A percentile compares a stretch with the other conserved stretches of the same genome.
These are phyloP conservation scores for Cytidiella melzeri DNA, from an alignment of 768 basidiomycete species.

Conservation along the genomic window DNA sequence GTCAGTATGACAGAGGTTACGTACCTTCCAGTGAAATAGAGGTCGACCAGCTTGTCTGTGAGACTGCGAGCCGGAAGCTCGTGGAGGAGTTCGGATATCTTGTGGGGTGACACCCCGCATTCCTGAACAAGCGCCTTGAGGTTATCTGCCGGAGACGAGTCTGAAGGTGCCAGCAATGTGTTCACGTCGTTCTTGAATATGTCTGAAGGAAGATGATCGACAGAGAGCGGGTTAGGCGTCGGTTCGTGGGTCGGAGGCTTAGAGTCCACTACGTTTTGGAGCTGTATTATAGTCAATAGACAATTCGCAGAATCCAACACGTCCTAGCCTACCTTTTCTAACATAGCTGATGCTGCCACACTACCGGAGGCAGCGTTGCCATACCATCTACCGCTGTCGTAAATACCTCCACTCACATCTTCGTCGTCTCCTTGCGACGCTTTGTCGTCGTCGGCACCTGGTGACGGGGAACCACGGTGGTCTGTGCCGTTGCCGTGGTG, in stretches of 20 bases:
- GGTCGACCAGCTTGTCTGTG: slow-evolving; percentile 74
- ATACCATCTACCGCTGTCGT: slow-evolving; percentile 84
- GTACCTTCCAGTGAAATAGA: slow-evolving; percentile 73
- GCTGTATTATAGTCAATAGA: slow-evolving; percentile 28
- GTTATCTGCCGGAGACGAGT: slow-evolving; percentile 65
- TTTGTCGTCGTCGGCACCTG: slow-evolving; percentile 54
- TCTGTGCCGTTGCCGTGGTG: slow-evolving; percentile 19
- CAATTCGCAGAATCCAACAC: neutral
- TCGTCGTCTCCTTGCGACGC: slow-evolving; percentile 74
- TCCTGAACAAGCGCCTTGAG: slow-evolving; percentile 83
- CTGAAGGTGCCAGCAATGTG: slow-evolving; percentile 21
- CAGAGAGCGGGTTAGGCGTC: slow-evolving; percentile 5
- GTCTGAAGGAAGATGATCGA: slow-evolving; percentile 13
- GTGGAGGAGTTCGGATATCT: slow-evolving; percentile 82
- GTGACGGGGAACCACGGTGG: slow-evolving; percentile 43
- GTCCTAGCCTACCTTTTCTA: slow-evolving; percentile 59
- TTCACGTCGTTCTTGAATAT: slow-evolving; percentile 12
- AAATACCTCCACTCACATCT: slow-evolving; percentile 67
- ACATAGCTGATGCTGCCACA: slow-evolving; percentile 69
- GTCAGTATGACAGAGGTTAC: slow-evolving; percentile 18
- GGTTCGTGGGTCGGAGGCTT: slow-evolving; percentile 12
- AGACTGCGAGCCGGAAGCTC: slow-evolving; percentile 77
- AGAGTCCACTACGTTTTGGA: slow-evolving; percentile 41
- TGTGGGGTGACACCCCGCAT: slow-evolving; percentile 87
- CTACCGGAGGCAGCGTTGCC: slow-evolving; percentile 81